phyloP scores from a whole-genome alignment of 768 basidiomycete species.

The Tylopilus felleus region DNA sequence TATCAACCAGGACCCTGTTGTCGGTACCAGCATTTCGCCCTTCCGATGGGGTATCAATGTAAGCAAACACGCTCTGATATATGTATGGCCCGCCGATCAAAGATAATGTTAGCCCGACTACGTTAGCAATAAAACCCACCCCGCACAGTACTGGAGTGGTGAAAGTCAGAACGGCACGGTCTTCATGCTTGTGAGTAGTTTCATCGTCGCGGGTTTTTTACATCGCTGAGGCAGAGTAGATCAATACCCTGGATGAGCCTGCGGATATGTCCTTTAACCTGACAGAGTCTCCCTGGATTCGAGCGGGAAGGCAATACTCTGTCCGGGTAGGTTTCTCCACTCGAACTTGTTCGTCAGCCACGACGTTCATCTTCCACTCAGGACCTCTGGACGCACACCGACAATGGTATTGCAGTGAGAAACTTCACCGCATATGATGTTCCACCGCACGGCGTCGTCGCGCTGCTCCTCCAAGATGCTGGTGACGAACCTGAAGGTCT shows the following conservation, averaged over 20 bases:
- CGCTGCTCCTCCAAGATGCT: conserved; percentile 60
- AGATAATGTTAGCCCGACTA: conserved; percentile 31
- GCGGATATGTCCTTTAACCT: conserved; percentile 59
- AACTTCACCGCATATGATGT: conserved; percentile 52
- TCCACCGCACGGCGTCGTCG: conserved; percentile 67
- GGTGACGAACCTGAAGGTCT: conserved; percentile 62
- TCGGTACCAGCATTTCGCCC: conserved; percentile 59
- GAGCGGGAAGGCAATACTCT: conserved; percentile 62
- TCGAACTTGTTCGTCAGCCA: neutral
- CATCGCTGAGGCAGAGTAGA: conserved; percentile 32
- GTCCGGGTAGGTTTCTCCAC: conserved; percentile 48
- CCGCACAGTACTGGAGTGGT: conserved; percentile 73
- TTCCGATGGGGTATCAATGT: conserved; percentile 71
- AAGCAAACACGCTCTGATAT: conserved; percentile 17
- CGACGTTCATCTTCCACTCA: conserved; percentile 22
- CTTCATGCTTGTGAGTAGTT: conserved; percentile 55
- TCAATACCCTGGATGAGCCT: conserved; percentile 57
- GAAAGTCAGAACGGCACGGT: conserved; percentile 61
- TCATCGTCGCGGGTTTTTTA: neutral
- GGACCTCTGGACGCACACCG: conserved; percentile 73
- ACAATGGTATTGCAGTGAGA: conserved; percentile 63
- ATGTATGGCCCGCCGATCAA: neutral
- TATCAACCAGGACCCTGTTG: conserved; percentile 64
- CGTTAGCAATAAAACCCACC: conserved; percentile 43
- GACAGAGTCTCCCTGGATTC: conserved; percentile 69